phyloP scores from a whole-genome alignment of 2,329 filamentous ascomycete genomes.

The Fonsecaea pedrosoi region DNA sequence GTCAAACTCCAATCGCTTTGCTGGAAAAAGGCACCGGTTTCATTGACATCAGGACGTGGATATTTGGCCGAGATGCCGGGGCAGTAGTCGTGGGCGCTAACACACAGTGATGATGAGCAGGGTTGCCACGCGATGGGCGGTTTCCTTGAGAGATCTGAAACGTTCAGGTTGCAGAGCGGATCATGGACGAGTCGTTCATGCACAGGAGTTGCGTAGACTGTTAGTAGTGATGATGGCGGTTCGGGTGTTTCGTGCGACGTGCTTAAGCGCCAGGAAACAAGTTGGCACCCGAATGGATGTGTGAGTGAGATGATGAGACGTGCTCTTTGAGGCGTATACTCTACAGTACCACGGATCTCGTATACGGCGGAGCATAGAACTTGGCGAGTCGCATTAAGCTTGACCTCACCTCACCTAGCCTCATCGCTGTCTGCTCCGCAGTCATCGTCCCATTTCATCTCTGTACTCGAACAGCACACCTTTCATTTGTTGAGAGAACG shows the following conservation, averaged over 20 bases:
- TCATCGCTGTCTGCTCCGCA: no score
- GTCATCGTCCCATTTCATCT: no score
- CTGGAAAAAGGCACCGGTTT: no score
- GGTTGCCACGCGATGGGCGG: not conserved
- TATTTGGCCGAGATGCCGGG: no score
- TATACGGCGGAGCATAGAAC: not conserved
- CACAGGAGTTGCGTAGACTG: not conserved
- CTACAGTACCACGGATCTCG: not conserved
- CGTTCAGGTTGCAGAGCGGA: not conserved
- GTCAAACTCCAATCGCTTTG: no score
- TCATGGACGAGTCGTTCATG: not conserved
- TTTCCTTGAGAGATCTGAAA: not conserved
- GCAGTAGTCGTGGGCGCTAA: not conserved
- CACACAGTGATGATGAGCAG: not conserved
- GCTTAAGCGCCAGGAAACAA: not conserved
- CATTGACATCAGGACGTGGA: no score
- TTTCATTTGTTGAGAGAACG: no score
- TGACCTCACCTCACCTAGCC: no score
- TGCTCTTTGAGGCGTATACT: not conserved
- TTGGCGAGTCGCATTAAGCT: no score
- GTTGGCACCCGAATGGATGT: no score
- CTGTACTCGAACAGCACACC: no score
- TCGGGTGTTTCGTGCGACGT: not conserved
- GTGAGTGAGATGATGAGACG: no score
- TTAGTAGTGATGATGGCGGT: not conserved